Base-by-base conservation (phyloP, 441 rosid species). In the Raphanus hybrid region DNA sequence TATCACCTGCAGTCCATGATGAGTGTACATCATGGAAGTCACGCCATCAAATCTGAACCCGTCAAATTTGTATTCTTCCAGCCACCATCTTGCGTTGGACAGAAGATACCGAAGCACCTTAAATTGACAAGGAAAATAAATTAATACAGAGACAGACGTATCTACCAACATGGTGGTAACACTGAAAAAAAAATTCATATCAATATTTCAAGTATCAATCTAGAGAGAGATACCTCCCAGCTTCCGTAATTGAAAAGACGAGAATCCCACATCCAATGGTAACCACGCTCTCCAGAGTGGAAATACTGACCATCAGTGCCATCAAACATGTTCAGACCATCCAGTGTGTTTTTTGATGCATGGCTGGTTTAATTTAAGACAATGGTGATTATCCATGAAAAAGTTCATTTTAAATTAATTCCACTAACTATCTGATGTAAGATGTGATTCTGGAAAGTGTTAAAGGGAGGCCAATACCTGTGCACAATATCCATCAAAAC, bases 241-340 rank as follows among this genome's bases (percentile, higher is more conserved):
- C 89, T 96, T 76, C 97, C 99, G 66, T 93, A 92, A 67, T 93
- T 96, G 83, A 96, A 96, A 86, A 96, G 97, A 73, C 98, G 97
- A 81, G 98, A 96, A 85, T 96, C 99, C 99, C 97, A 96, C 96
- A 96, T 88, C 98, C 96, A 93, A 43, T 96, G 99, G 76, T 91
- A 82, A 70, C 99, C 99, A 16, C 87, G 88, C 1, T 92, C 59
- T 52, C 99, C 99, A 64, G 93, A 81, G 89, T 96, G 97, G 84
- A 96, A 93, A 82, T 93, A 96, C 45, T 96, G 99, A 81, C 86
- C 67, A 84, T 96, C 98, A 34, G 99, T 93, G 75, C 99, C 98
- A 82, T 96, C 99, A 74, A 96, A 96, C 97, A 93, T 90, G 86
- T 96, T 88, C 86, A 93, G 84, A 66, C 98, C 99, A 84, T 96